phyloP scores from a whole-genome alignment of 305 asterid genomes.

The Fraxinus sp. region DNA sequence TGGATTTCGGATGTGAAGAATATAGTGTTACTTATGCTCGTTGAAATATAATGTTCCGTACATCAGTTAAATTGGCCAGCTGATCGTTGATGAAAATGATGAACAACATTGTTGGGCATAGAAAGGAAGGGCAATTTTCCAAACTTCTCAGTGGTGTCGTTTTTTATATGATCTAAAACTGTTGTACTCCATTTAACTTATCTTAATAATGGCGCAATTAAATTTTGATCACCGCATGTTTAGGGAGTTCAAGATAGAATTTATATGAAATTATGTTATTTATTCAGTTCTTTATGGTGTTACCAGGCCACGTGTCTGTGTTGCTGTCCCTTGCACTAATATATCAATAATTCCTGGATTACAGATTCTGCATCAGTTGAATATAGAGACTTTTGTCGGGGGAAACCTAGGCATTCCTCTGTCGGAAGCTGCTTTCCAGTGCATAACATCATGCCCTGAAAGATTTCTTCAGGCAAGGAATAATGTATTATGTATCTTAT shows the following conservation, averaged over 20 bases:
- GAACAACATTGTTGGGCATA: background rate
- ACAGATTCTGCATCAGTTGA: constrained; percentile 34
- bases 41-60: background rate
- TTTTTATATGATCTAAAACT: background rate
- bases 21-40: background rate
- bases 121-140: background rate
- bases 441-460: constrained; percentile 30
- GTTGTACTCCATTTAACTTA: background rate
- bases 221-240: background rate
- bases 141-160: background rate
- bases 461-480: constrained; percentile 32
- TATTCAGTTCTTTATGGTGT: background rate
- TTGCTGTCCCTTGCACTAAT: background rate
- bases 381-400: constrained; percentile 33
- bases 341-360: background rate
- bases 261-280: background rate
- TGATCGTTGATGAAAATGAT: background rate
- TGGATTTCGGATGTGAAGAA: background rate
- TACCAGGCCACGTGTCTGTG: background rate
- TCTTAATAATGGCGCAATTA: background rate
- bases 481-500: background rate
- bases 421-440: constrained; percentile 37
- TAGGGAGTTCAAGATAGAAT: background rate
- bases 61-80: background rate
- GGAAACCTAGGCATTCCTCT: constrained; percentile 49